Conservation (phyloP, 805 yeast species). For the Lipomyces orientalis region DNA sequence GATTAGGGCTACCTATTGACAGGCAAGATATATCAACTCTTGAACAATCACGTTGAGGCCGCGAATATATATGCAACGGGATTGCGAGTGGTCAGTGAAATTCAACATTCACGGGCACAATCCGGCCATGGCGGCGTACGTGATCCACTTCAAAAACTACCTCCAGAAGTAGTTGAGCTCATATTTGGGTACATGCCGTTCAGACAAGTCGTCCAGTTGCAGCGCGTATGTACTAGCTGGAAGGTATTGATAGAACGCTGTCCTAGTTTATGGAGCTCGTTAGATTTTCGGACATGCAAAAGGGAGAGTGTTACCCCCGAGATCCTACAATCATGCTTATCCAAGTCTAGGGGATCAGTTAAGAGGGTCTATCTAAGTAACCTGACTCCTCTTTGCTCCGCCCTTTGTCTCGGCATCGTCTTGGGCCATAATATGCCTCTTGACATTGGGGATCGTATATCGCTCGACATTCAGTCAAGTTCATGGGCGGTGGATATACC, state of each 20-base stretch:
- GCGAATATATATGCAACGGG: background rate
- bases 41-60: background rate
- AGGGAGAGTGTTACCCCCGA: background rate
- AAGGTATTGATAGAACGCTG: background rate
- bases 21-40: background rate
- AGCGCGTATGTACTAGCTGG: slow-evolving; percentile 2
- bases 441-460: background rate
- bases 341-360: background rate
- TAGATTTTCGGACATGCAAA: slow-evolving; percentile 1
- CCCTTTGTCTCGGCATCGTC: background rate
- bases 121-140: background rate
- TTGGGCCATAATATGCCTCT: background rate
- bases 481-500: background rate
- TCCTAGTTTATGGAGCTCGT: slow-evolving; percentile 3
- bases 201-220: slow-evolving; percentile 2
- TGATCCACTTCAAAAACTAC: background rate
- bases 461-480: background rate
- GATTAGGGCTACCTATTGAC: slow-evolving; percentile 1
- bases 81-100: background rate
- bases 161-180: background rate
- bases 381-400: background rate
- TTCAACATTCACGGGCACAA: background rate
- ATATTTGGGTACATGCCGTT: slow-evolving; percentile 3
- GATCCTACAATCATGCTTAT: background rate
- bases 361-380: background rate